Conservation (phyloP, 805 yeast species). For the Ogataea ramenticola region DNA sequence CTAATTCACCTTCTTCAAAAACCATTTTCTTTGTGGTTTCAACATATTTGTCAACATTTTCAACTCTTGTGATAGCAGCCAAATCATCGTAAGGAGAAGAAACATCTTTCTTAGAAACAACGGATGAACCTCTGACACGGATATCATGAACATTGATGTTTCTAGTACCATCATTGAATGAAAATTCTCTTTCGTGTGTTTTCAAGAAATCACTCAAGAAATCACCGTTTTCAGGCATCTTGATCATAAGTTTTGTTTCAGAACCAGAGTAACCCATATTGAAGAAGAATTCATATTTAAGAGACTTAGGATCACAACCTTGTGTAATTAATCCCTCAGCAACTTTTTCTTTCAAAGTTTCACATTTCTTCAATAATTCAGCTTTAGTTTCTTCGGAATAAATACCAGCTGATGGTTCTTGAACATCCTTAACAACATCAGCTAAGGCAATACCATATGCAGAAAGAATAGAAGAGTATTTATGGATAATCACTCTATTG, state of each 20-base stretch:
- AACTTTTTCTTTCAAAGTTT: conserved; percentile 36
- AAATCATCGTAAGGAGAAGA: conserved; percentile 46
- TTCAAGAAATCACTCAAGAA: conserved; percentile 16
- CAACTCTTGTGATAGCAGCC: conserved; percentile 23
- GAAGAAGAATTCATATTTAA: conserved; percentile 54
- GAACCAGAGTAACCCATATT: conserved; percentile 82
- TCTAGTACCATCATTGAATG: conserved; percentile 19
- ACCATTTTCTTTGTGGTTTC: conserved; percentile 55
- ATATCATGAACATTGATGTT: conserved; percentile 23
- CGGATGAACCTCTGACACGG: conserved; percentile 8
- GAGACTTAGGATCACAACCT: conserved; percentile 39
- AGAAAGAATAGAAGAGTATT: conserved; percentile 74
- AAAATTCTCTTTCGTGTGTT: conserved; percentile 25
- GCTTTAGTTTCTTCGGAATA: conserved; percentile 25
- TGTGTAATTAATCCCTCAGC: conserved; percentile 36
- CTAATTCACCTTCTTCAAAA: conserved; percentile 39
- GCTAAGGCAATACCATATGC: conserved; percentile 88
- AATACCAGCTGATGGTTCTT: conserved; percentile 55
- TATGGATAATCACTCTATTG: conserved; percentile 60
- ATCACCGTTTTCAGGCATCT: conserved; percentile 15
- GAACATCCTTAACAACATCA: conserved; percentile 71
- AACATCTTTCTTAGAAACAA: conserved; percentile 32
- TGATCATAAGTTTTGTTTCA: conserved; percentile 73
- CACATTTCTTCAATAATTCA: conserved; percentile 38
- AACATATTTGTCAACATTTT: conserved; percentile 23